Evolutionary conservation across 306 rosid genomes (phyloP), one percentile per base, ranked within the genome.

Genomic region (barrel medic (Medicago truncatula)): DNA sequence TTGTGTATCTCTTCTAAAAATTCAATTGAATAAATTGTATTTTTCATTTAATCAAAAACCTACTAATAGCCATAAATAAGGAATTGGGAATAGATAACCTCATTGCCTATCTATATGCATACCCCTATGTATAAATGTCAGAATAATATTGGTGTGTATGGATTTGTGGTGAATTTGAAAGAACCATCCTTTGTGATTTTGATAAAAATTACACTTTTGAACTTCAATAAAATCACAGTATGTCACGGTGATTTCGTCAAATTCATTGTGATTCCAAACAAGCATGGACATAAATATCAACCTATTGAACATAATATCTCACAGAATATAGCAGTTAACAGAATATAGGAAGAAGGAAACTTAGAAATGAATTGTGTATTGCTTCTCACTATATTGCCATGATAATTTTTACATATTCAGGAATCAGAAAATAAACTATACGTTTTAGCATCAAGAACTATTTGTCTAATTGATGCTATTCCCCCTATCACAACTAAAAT

Each of bases 401-500:
- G 18, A 78, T 49, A 16, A 71, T 62, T 21, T 80, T 74, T 80
- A 91, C 74, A 76, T 0, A 74, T 93, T 93, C 81, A 59, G 87
- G 80, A 85, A 88, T 93, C 86, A 59, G 96, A 81, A 88, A 93
- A 88, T 11, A 93, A 74, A 70, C 64, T 70, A 73, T 89, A 89
- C 8, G 80, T 62, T 81, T 88, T 86, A 36, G 97, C 97, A 85
- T 93, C 91, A 73, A 89, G 78, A 70, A 84, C 71, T 21, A 91
- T 85, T 41, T 91, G 97, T 70, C 98, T 82, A 67, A 93, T 76
- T 4, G 98, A 83, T 64, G 97, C 96, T 11, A 93, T 56, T 6
- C 89, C 91, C 1, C 98, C 98, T 15, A 86, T 41, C 14, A 52
- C 86, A 16, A 88, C 89, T 64, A 93, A 81, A 44, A 84, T 64